Evolutionary conservation across 805 yeast species (phyloP).

Genomic region (Zygosaccharomyces bailii): DNA sequence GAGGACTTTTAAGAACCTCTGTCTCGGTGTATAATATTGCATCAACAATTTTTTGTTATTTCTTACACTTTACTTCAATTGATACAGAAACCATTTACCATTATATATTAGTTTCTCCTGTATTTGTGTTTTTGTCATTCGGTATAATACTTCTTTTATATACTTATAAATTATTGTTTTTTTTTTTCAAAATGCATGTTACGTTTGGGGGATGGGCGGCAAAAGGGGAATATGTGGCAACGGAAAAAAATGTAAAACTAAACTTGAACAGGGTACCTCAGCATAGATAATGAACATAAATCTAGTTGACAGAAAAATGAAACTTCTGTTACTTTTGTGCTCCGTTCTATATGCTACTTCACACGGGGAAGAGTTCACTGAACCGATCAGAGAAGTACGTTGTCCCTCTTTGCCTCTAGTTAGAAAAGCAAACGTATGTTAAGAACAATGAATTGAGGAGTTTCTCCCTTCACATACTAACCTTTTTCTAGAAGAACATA

Average conservation of each 20-base stretch:
- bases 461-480: neutral
- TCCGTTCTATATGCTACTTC: neutral
- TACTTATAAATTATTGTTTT: slow-evolving; percentile 5
- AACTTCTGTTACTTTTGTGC: neutral
- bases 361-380: neutral
- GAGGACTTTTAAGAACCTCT: slow-evolving; percentile 62
- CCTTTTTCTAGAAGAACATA: slow-evolving; percentile 13
- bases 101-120: slow-evolving; percentile 16
- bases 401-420: slow-evolving; percentile 30
- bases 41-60: slow-evolving; percentile 11
- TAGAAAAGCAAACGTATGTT: slow-evolving; percentile 23
- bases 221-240: neutral
- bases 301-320: neutral
- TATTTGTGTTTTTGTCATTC: slow-evolving; percentile 11
- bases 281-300: neutral
- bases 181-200: neutral
- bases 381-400: slow-evolving; percentile 23
- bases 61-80: slow-evolving; percentile 5
- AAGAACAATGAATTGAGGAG: neutral
- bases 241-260: neutral
- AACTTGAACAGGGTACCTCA: too few species aligned
- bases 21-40: slow-evolving; percentile 13
- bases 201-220: neutral
- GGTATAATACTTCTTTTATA: slow-evolving; percentile 10
- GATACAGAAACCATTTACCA: slow-evolving; percentile 18